phyloP scores from a whole-genome alignment of 1,284 basidiomycete genomes.

The Ceratobasidium papillatum region DNA sequence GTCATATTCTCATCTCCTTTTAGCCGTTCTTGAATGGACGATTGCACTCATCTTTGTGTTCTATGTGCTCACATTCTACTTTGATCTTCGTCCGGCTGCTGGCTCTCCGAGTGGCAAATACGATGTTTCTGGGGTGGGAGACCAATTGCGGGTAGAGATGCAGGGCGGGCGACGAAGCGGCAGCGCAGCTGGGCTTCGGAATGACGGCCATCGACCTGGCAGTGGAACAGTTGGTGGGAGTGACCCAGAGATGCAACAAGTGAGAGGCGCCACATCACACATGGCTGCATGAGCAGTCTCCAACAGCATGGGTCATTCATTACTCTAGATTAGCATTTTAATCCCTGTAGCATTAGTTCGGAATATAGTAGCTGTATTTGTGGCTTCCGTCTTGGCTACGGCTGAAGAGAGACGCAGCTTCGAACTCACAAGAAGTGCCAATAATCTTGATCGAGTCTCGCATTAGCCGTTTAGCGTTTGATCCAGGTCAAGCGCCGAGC shows the following conservation, averaged over 20 bases:
- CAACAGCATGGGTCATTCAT: no score
- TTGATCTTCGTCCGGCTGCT: conserved; percentile 59
- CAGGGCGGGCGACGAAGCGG: neutral
- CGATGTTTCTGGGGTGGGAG: conserved; percentile 26
- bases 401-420: no score
- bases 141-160: neutral
- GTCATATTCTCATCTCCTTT: neutral
- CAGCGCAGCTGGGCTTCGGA: neutral
- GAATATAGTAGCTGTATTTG: no score
- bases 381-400: no score
- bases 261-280: neutral
- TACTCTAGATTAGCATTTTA: neutral
- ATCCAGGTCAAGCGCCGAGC: neutral
- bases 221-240: neutral
- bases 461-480: neutral
- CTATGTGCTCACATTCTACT: conserved; percentile 72
- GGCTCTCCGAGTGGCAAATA: conserved; percentile 9
- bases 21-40: conserved; percentile 73
- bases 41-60: conserved; percentile 76
- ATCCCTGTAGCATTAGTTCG: neutral
- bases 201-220: neutral
- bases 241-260: conserved; percentile 11
- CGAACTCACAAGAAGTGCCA: neutral
- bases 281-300: no score
- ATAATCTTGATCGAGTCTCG: neutral